Evolutionary conservation across 2,329 filamentous ascomycete genomes (phyloP).

Genomic region (Beauveria varroae): DNA sequence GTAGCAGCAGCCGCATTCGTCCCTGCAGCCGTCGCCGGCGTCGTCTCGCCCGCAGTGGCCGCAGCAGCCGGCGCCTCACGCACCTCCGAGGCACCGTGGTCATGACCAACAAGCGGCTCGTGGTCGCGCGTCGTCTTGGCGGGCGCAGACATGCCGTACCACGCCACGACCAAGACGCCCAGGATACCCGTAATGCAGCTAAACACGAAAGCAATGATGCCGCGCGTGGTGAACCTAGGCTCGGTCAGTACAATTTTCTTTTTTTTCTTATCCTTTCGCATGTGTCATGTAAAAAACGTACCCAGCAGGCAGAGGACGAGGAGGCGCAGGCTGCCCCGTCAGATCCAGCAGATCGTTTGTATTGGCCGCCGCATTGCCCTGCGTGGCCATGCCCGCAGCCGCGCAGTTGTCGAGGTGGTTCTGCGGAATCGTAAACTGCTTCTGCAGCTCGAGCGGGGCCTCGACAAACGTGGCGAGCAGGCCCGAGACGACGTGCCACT

Average conservation of each 20-base stretch:
- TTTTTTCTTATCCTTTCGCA: background rate
- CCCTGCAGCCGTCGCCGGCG: background rate
- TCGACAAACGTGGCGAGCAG: slow-evolving; percentile 58
- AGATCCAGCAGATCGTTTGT: slow-evolving; percentile 56
- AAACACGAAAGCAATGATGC: slow-evolving; percentile 68
- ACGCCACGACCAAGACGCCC: slow-evolving; percentile 58
- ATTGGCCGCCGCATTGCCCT: slow-evolving; percentile 71
- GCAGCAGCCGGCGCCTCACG: background rate
- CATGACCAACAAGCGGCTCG: background rate
- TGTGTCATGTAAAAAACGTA: slow-evolving; percentile 23
- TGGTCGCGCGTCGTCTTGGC: background rate
- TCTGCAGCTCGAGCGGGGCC: slow-evolving; percentile 55
- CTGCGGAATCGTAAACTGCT: slow-evolving; percentile 50
- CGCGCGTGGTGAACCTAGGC: slow-evolving; percentile 55
- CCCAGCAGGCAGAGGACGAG: slow-evolving; percentile 54
- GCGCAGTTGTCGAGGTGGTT: slow-evolving; percentile 52
- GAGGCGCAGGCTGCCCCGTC: slow-evolving; percentile 48
- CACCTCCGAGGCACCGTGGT: background rate
- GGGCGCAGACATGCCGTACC: slow-evolving; percentile 48
- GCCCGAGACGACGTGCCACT: slow-evolving; percentile 67
- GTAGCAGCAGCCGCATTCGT: background rate
- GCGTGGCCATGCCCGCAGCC: slow-evolving; percentile 38
- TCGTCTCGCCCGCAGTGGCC: background rate
- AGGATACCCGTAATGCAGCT: slow-evolving; percentile 61
- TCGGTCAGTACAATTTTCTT: slow-evolving; percentile 2